Base-by-base conservation (phyloP, 208 protist genomes). In the Trypanosoma cruzi region DNA sequence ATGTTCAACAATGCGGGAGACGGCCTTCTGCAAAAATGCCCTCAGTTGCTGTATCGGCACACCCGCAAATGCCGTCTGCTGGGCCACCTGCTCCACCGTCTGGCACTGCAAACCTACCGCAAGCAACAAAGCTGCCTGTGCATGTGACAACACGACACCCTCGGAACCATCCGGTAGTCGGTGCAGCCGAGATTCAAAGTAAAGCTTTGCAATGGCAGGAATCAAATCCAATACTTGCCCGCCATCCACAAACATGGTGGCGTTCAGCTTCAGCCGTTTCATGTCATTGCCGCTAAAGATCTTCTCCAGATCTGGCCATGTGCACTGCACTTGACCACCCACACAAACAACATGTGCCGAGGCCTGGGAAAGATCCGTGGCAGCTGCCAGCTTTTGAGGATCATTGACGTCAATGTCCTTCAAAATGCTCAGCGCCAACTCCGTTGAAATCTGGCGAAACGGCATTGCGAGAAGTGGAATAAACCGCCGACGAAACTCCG, bases 211-310 rank as follows among this genome's bases (percentile, higher is more conserved):
- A 13, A 99, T 42, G 31, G 60, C 36, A 10, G 98, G 98, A 7
- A 99, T 42, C 2, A 99, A 77, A 71, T 99, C 98, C 4, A 99
- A 72, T 55, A 99, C 88, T 16, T 99, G 93, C 61, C 98, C 98
- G 34, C 87, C 76, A 74, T 99, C 98, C 0, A 99, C 83, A 49
- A 99, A 90, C 14, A 96, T 92, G 10, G 82, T 90, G 10, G 95
- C 78, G 62, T 97, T 99, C 4, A 96, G 71, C 28, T 89, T 85
- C n/a, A 99, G 85, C 0, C 98, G 89, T 77, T 98, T 97, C 59
- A 99, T 53, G 74, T 99, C 98, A 40, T 88, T 94, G 0, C 63
- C 32, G 16, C 85, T 90, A 62, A 99, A 89, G 20, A 77, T 56
- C 4, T 46, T 58, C 5, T 79, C 67, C 18, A 98, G 26, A 34